Evolutionary conservation across 768 basidiomycete genomes (phyloP).

Genomic region (Boletus rubescentipes): DNA sequence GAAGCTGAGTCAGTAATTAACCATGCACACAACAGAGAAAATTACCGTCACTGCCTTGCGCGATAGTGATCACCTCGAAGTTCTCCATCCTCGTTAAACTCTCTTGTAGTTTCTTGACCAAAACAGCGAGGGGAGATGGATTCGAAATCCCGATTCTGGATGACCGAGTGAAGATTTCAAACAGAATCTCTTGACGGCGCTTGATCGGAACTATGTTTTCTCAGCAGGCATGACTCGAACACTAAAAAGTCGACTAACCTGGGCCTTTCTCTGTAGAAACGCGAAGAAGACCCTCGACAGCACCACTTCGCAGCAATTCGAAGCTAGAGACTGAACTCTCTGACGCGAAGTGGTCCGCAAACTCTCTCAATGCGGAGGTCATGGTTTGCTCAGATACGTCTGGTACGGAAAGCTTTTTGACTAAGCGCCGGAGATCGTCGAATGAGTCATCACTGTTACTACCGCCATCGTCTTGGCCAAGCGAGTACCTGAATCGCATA

Average conservation of each 20-base stretch:
- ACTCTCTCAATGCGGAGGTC: conserved; percentile 58
- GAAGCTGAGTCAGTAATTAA: conserved; percentile 1
- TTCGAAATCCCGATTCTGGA: conserved; percentile 41
- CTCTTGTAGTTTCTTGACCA: conserved; percentile 97
- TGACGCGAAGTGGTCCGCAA: conserved; percentile 80
- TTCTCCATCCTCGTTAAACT: conserved; percentile 92
- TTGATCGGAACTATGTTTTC: conserved; percentile 52
- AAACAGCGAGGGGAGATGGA: conserved; percentile 65
- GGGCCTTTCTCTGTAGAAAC: conserved; percentile 71
- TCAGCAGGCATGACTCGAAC: conserved; percentile 5
- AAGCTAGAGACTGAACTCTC: conserved; percentile 90
- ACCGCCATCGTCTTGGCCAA: conserved; percentile 52
- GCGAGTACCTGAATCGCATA: conserved; percentile 79
- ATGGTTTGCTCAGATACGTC: conserved; percentile 64
- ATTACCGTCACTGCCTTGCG: conserved; percentile 76
- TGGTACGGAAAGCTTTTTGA: conserved; percentile 56
- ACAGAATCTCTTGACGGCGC: conserved; percentile 73
- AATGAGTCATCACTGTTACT: conserved; percentile 62
- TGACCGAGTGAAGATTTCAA: conserved; percentile 71
- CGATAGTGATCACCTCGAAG: conserved; percentile 91
- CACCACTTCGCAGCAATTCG: conserved; percentile 90
- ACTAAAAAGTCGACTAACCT: conserved; percentile 9
- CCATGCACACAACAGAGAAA: background rate
- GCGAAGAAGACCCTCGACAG: conserved; percentile 82
- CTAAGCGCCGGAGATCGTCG: conserved; percentile 59